Percentiles rank a stretch among this genome's conserved stretches.
Evolutionary conservation across 495 filamentous ascomycete genomes (phyloP).

Genomic region (Neurospora sp.): DNA sequence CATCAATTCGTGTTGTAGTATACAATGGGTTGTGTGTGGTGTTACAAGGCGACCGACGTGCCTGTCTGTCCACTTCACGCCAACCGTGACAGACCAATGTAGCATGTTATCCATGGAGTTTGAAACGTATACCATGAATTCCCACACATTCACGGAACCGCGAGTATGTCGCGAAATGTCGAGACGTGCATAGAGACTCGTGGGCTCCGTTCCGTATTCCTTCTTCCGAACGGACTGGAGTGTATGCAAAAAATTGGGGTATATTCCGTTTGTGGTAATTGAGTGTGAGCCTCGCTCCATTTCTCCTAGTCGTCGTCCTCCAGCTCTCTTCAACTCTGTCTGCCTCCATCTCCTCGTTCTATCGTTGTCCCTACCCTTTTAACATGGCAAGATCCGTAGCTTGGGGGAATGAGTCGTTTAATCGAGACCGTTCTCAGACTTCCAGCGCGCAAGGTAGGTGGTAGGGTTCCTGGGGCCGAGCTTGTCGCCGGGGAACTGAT

Average conservation of each 20-base stretch:
- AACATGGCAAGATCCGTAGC: not conserved
- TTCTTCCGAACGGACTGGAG: not conserved
- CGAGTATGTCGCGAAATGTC: too few relatives aligned
- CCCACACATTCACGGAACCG: too few relatives aligned
- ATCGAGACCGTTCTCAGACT: conserved; percentile 55
- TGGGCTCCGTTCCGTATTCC: not conserved
- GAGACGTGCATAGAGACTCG: too few relatives aligned
- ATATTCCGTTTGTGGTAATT: not conserved
- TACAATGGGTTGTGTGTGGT: too few relatives aligned
- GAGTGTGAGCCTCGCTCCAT: not conserved
- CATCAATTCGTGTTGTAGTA: too few relatives aligned
- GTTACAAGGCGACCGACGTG: too few relatives aligned
- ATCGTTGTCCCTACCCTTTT: too few relatives aligned
- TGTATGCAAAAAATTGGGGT: not conserved
- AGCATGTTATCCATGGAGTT: too few relatives aligned
- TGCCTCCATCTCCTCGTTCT: not conserved
- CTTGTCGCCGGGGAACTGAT: conserved; percentile 37
- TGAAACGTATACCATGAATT: too few relatives aligned
- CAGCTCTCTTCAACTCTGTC: not conserved
- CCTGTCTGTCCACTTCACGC: too few relatives aligned
- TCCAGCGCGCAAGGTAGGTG: conserved; percentile 57
- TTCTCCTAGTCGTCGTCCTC: not conserved
- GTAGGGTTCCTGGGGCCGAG: conserved; percentile 46
- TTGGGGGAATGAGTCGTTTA: conserved; percentile 21
- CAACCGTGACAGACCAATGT: too few relatives aligned